A percentile compares a stretch with the other conserved stretches of the same genome.
Conservation (phyloP, 1,284 basidiomycete genomes). For the Ustanciosporium gigantosporum region DNA sequence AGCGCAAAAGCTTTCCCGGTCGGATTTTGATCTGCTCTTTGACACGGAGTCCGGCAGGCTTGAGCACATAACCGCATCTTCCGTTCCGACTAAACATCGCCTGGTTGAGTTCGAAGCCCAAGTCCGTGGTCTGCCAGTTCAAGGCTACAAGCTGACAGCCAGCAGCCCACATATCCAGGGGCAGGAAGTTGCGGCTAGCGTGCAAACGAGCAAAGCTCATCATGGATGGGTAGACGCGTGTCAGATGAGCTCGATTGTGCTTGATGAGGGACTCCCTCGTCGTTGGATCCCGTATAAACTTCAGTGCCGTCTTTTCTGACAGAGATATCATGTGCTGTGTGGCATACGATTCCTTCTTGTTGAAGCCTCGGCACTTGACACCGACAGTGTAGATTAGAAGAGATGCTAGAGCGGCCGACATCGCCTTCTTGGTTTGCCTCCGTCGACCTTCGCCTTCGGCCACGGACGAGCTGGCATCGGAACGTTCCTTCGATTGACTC, state of each 20-base stretch:
- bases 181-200: constrained; percentile 75
- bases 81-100: constrained; percentile 92
- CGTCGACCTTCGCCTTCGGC: not conserved
- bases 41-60: constrained; percentile 76
- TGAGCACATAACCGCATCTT: constrained; percentile 84
- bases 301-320: constrained; percentile 70
- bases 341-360: constrained; percentile 84
- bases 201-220: constrained; percentile 65
- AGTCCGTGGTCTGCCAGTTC: constrained; percentile 86
- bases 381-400: constrained; percentile 93
- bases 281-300: constrained; percentile 37
- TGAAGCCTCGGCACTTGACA: constrained; percentile 89
- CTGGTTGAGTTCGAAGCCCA: constrained; percentile 79
- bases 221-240: constrained; percentile 85
- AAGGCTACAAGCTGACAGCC: constrained; percentile 93
- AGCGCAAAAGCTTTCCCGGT: constrained; percentile 20
- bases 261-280: constrained; percentile 73
- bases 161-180: constrained; percentile 84
- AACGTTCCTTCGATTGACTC: constrained; percentile 2
- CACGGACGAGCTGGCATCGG: not conserved
- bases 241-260: constrained; percentile 83
- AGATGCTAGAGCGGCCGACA: constrained; percentile 74
- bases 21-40: constrained; percentile 60
- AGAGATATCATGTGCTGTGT: constrained; percentile 90
- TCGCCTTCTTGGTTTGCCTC: constrained; percentile 60